These are phyloP conservation scores for Pelargonium citronellum DNA, from an alignment of 441 rosid species.

Conservation along the genomic window DNA sequence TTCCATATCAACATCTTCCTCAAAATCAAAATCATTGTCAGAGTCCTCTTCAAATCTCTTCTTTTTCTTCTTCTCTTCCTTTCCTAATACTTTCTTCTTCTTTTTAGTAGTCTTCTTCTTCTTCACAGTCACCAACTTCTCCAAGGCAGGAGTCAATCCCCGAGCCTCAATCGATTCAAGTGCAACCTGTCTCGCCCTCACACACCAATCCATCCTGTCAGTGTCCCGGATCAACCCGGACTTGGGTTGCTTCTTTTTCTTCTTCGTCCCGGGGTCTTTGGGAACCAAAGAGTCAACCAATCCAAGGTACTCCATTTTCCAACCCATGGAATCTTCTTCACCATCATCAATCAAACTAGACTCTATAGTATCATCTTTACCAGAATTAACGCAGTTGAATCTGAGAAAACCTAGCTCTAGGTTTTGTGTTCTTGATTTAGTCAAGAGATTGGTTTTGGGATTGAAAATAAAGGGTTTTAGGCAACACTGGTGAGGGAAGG, in stretches of 20 bases:
- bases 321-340: conserved; percentile 33
- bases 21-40: conserved; percentile 22
- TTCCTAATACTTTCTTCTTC: conserved; percentile 38
- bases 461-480: conserved; percentile 31
- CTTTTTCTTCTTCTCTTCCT: conserved; percentile 29
- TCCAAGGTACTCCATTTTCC: conserved; percentile 73
- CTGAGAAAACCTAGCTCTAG: conserved; percentile 21
- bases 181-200: conserved; percentile 68
- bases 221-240: conserved; percentile 45
- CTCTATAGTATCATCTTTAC: conserved; percentile 21
- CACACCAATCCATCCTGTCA: conserved; percentile 92
- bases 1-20: conserved; percentile 32
- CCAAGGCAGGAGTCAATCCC: conserved; percentile 51
- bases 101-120: conserved; percentile 44
- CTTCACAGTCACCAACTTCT: conserved; percentile 44
- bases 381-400: conserved; percentile 23
- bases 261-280: conserved; percentile 45
- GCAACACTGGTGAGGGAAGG: conserved; percentile 31
- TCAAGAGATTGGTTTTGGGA: conserved; percentile 27
- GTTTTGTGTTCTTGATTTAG: conserved; percentile 18
- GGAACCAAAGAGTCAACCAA: conserved; percentile 58
- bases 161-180: conserved; percentile 67
- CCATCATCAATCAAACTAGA: conserved; percentile 20
- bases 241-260: conserved; percentile 41
- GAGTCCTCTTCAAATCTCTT: conserved; percentile 24